Evolutionary conservation across 208 protist genomes (phyloP).

Genomic region (Trypanosoma theileri): DNA sequence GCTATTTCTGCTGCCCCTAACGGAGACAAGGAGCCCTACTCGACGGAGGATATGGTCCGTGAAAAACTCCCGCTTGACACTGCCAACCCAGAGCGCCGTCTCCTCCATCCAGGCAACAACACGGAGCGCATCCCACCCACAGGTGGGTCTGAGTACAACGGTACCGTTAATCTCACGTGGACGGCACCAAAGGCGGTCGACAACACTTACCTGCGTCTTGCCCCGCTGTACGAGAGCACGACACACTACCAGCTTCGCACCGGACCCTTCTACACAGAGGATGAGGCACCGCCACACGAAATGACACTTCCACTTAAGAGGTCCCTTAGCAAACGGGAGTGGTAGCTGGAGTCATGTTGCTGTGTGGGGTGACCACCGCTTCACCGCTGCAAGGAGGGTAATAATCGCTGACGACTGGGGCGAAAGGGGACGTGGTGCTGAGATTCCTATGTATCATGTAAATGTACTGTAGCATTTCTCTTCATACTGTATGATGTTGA

Average conservation of each 20-base stretch:
- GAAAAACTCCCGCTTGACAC: slow-evolving; percentile 48
- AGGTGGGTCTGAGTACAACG: slow-evolving; percentile 67
- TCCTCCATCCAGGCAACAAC: slow-evolving; percentile 55
- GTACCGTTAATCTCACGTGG: slow-evolving; percentile 47
- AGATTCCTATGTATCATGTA: too few relatives aligned
- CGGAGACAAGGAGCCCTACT: slow-evolving; percentile 33
- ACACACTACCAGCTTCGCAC: slow-evolving; percentile 81
- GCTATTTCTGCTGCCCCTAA: background rate
- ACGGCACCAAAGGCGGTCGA: slow-evolving; percentile 52
- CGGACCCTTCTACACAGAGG: slow-evolving; percentile 68
- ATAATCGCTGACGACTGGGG: too few relatives aligned
- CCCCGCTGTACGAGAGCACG: slow-evolving; percentile 72
- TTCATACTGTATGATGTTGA: too few relatives aligned
- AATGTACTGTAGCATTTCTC: too few relatives aligned
- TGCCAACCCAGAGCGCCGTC: slow-evolving; percentile 52
- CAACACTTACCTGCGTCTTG: slow-evolving; percentile 70
- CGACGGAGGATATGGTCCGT: slow-evolving; percentile 47
- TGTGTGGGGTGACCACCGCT: too few relatives aligned
- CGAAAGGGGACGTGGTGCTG: too few relatives aligned
- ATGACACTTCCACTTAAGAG: slow-evolving; percentile 69
- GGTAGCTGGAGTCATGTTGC: slow-evolving; percentile 11
- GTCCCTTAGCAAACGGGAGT: slow-evolving; percentile 22
- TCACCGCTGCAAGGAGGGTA: too few relatives aligned
- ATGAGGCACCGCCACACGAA: slow-evolving; percentile 56
- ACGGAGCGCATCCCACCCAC: slow-evolving; percentile 32